Conservation (phyloP, 257 asterid genomes). For the Solanum rostratum region DNA sequence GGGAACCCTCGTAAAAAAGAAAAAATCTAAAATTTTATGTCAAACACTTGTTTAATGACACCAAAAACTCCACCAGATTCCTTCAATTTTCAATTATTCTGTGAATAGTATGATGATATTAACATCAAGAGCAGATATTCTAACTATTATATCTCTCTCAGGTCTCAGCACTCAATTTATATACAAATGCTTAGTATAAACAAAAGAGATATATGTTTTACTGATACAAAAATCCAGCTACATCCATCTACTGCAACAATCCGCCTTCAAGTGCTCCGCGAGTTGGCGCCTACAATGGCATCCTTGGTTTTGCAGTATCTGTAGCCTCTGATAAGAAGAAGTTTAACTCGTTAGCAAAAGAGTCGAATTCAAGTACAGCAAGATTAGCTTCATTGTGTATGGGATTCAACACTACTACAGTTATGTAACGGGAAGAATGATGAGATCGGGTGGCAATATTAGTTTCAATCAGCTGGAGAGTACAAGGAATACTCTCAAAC, state of each 20-base stretch:
- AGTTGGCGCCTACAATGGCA: conserved; percentile 2
- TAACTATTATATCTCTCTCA: background rate
- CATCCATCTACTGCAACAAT: background rate
- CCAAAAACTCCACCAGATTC: background rate
- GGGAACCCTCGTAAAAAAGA: too few relatives aligned
- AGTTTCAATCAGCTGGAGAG: background rate
- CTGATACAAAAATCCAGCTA: background rate
- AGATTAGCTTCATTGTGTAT: background rate
- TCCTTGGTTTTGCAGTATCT: conserved; percentile 5
- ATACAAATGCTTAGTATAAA: background rate
- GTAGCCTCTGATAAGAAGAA: conserved; percentile 13
- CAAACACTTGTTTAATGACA: too few relatives aligned
- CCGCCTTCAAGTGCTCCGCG: background rate
- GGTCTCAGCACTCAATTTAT: background rate
- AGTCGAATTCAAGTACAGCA: background rate
- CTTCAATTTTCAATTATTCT: background rate
- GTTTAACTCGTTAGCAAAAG: background rate
- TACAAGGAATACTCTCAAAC: background rate
- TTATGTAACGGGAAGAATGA: background rate
- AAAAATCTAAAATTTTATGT: too few relatives aligned
- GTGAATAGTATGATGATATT: background rate
- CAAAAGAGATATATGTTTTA: background rate
- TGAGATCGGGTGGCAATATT: background rate
- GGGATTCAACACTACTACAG: background rate
- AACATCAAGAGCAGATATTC: background rate